These are phyloP conservation scores for Talaromyces pinophilus DNA, from an alignment of 2,329 filamentous ascomycete genomes.

Conservation along the genomic window DNA sequence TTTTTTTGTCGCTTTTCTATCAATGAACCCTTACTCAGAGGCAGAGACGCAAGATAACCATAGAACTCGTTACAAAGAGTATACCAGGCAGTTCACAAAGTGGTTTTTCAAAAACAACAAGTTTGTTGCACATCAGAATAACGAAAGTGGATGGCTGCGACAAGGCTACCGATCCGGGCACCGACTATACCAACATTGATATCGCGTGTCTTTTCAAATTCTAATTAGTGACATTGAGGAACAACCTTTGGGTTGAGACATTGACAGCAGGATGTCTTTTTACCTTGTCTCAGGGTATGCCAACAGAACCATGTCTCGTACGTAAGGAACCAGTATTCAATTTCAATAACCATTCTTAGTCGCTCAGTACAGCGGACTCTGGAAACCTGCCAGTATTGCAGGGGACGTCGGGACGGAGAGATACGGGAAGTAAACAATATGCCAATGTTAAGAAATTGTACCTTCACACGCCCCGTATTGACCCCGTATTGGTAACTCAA, in stretches of 20 bases:
- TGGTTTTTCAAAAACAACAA: not conserved
- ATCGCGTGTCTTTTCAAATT: not conserved
- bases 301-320: not conserved
- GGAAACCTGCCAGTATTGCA: not conserved
- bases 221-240: not conserved
- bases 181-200: not conserved
- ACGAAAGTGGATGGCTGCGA: not conserved
- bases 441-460: not conserved
- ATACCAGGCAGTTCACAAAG: not conserved
- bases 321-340: no score
- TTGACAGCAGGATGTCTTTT: not conserved
- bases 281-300: not conserved
- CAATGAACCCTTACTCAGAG: not conserved
- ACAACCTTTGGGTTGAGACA: not conserved
- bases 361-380: not conserved
- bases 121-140: not conserved
- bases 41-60: not conserved
- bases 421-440: not conserved
- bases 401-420: not conserved
- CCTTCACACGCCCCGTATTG: not conserved
- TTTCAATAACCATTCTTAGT: not conserved
- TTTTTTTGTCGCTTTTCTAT: not conserved
- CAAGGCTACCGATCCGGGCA: not conserved
- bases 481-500: not conserved
- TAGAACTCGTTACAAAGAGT: not conserved